These are phyloP conservation scores for Pythium phragmitis DNA, from an alignment of 352 stramenopile genomes.

Conservation along the genomic window DNA sequence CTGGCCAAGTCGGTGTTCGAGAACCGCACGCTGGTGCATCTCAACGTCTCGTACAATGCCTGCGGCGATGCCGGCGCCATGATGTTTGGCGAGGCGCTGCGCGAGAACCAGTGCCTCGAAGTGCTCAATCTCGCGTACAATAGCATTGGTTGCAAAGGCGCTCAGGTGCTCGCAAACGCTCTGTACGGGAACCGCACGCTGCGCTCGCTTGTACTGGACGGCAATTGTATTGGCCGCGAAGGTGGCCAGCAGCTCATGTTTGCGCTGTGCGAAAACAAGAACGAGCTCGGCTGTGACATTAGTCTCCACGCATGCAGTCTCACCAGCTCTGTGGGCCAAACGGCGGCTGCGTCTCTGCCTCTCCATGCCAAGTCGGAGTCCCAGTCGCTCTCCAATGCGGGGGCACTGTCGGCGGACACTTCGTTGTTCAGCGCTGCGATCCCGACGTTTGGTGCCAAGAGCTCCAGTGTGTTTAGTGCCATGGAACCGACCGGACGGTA, in stretches of 20 bases:
- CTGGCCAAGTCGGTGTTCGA: constrained; percentile 61
- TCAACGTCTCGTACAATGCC: constrained; percentile 77
- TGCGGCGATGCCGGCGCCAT: constrained; percentile 72
- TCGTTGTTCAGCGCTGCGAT: background rate
- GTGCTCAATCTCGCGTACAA: constrained; percentile 77
- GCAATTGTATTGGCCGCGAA: constrained; percentile 73
- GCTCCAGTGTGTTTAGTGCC: constrained; percentile 56
- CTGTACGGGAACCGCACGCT: constrained; percentile 62
- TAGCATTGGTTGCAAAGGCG: constrained; percentile 70
- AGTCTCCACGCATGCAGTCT: constrained; percentile 68
- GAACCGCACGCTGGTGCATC: constrained; percentile 63
- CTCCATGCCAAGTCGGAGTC: background rate
- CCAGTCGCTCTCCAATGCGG: background rate
- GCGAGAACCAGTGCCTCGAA: constrained; percentile 58
- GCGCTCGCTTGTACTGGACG: constrained; percentile 63
- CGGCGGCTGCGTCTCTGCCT: background rate
- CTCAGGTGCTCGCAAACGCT: constrained; percentile 67
- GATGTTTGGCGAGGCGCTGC: constrained; percentile 73
- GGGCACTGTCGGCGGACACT: background rate
- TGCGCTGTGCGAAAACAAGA: constrained; percentile 58
- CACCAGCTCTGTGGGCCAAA: constrained; percentile 8
- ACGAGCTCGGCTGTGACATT: constrained; percentile 51
- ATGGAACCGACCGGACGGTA: constrained; percentile 75
- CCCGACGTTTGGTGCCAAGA: constrained; percentile 45
- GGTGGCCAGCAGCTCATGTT: constrained; percentile 68